These are phyloP conservation scores for Paramecium primaurelia DNA, from an alignment of 73 alveolate genomes.

Conservation along the genomic window DNA sequence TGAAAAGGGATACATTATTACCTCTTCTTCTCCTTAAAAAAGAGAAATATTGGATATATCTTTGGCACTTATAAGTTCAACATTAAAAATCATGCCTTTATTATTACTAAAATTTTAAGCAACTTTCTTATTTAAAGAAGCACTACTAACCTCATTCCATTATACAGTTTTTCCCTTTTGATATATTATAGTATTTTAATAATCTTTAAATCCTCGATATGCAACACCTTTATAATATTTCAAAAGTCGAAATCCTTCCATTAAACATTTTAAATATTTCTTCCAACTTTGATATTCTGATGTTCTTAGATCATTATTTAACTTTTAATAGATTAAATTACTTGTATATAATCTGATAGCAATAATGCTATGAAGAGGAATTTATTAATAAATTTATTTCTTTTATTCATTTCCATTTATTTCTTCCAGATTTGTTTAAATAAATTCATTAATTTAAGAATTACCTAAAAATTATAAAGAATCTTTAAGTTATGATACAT, in stretches of 20 bases:
- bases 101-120: not conserved
- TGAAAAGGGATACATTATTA: not conserved
- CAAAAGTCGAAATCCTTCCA: not conserved
- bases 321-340: not conserved
- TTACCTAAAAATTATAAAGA: not conserved
- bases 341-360: not conserved
- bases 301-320: not conserved
- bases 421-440: too few relatives aligned
- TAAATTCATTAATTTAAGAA: too few relatives aligned
- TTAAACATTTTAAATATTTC: not conserved
- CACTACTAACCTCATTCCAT: not conserved
- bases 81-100: not conserved
- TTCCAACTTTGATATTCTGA: not conserved
- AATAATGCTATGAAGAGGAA: not conserved
- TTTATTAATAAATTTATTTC: too few relatives aligned
- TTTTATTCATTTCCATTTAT: too few relatives aligned
- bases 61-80: not conserved
- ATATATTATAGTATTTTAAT: not conserved
- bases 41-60: not conserved
- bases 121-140: not conserved
- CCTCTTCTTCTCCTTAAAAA: not conserved
- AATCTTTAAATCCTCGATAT: not conserved
- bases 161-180: not conserved
- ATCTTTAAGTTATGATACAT: not conserved
- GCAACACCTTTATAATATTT: not conserved